These are phyloP conservation scores for Gymnopus androsaceus DNA, from an alignment of 1,284 basidiomycete genomes.

Conservation along the genomic window DNA sequence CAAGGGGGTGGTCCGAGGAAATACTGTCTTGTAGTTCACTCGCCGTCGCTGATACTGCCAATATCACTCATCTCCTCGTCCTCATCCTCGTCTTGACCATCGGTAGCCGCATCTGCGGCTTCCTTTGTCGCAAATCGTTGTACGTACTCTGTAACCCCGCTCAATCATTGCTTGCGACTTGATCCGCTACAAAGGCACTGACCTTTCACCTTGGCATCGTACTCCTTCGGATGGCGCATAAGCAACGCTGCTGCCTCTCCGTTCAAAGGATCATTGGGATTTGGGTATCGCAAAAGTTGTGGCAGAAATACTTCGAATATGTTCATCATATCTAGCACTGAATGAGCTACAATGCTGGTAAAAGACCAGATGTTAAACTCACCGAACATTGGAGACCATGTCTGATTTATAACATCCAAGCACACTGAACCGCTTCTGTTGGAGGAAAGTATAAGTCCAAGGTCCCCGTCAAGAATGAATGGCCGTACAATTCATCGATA, in stretches of 20 bases:
- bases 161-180: neutral
- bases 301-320: conserved; percentile 99
- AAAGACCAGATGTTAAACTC: conserved; percentile 22
- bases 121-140: conserved; percentile 84
- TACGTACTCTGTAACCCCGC: conserved; percentile 68
- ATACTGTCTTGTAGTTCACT: conserved; percentile 29
- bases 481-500: conserved; percentile 88
- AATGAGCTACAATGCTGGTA: neutral
- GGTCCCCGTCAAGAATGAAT: neutral
- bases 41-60: conserved; percentile 84
- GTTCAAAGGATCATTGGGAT: conserved; percentile 96
- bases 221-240: conserved; percentile 96
- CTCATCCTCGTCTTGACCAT: conserved; percentile 69
- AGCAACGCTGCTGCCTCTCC: conserved; percentile 96
- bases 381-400: conserved; percentile 99
- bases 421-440: conserved; percentile 91
- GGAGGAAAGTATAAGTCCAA: neutral
- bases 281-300: conserved; percentile 95
- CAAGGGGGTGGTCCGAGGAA: conserved; percentile 5
- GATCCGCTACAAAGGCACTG: conserved; percentile 23
- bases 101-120: conserved; percentile 66
- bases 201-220: conserved; percentile 92
- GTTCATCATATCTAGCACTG: conserved; percentile 92
- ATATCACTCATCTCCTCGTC: conserved; percentile 93
- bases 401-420: conserved; percentile 96